Percentiles rank a stretch among this genome's conserved stretches.
These are phyloP conservation scores for Amaranthus hypochondriacus DNA, from an alignment of 148 eudicot genomes.

Conservation along the genomic window DNA sequence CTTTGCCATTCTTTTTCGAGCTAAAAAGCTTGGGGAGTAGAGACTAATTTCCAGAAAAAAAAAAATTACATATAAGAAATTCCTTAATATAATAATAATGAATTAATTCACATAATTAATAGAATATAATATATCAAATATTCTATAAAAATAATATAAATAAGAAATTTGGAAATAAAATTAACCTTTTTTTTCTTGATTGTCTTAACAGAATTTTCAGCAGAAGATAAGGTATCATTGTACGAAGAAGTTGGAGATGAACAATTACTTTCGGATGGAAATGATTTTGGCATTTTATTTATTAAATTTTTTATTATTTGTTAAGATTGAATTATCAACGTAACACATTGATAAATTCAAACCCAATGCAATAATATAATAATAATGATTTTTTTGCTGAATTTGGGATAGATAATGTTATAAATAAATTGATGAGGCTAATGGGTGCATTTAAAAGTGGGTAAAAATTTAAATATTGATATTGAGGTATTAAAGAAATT, in stretches of 20 bases:
- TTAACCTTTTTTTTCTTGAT: constrained; percentile 34
- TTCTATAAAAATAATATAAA: not conserved
- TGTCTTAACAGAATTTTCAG: constrained; percentile 21
- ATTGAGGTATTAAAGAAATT: too few species aligned
- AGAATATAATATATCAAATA: not conserved
- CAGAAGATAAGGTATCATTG: constrained; percentile 4
- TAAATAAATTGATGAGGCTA: not conserved
- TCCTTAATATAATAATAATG: not conserved
- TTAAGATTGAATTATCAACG: not conserved
- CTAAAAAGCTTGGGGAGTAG: constrained; percentile 60
- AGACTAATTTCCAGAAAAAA: constrained; percentile 27
- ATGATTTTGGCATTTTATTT: constrained; percentile 15
- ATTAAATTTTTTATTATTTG: not conserved
- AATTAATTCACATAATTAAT: not conserved
- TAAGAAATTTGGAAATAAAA: not conserved
- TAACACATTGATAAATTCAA: not conserved
- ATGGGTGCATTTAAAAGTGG: too few species aligned
- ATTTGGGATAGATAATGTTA: too few species aligned
- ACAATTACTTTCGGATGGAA: constrained; percentile 5
- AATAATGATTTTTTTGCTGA: not conserved
- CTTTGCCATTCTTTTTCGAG: constrained; percentile 39
- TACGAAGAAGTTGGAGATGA: constrained; percentile 25
- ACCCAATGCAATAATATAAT: not conserved
- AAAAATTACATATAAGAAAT: too few species aligned
- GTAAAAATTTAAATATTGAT: too few species aligned